Percentiles rank a stretch among this genome's conserved stretches.
These are phyloP conservation scores for Pseudisothecium myosuroides DNA, from an alignment of 225 moss, liverwort and hornwort genomes.

Conservation along the genomic window DNA sequence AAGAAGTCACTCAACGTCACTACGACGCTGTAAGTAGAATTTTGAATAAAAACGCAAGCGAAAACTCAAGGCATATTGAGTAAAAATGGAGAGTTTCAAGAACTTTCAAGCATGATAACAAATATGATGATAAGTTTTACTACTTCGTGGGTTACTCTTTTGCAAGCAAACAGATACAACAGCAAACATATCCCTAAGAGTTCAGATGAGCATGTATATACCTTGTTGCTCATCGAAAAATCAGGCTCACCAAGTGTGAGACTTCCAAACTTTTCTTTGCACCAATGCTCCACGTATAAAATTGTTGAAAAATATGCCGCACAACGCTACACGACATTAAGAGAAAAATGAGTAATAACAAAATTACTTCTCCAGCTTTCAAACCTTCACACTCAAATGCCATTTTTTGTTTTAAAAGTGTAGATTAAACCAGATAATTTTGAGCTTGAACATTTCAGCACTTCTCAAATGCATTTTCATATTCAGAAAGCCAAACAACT, in stretches of 20 bases:
- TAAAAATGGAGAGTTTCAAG: not conserved
- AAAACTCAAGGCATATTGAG: not conserved
- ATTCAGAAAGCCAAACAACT: not conserved
- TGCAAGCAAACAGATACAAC: not conserved
- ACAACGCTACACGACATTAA: conserved; percentile 48
- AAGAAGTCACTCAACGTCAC: not conserved
- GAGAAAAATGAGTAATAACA: not conserved
- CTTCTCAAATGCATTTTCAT: not conserved
- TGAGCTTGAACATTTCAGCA: not conserved
- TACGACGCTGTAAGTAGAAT: not conserved
- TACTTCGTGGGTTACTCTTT: not conserved
- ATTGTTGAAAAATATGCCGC: conserved; percentile 88
- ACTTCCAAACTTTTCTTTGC: conserved; percentile 72
- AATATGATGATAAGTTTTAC: not conserved
- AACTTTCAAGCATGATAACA: not conserved
- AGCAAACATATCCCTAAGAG: not conserved
- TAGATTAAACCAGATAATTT: not conserved
- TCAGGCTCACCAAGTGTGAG: conserved; percentile 94
- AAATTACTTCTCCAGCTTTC: not conserved
- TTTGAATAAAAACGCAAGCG: not conserved
- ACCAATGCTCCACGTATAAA: conserved; percentile 93
- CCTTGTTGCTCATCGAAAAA: conserved; percentile 79
- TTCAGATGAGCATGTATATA: conserved; percentile 5
- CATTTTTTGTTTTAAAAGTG: not conserved
- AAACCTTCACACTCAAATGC: not conserved